These are phyloP conservation scores for Saccharomycopsis javanensis DNA, from an alignment of 805 yeast species.

Conservation along the genomic window DNA sequence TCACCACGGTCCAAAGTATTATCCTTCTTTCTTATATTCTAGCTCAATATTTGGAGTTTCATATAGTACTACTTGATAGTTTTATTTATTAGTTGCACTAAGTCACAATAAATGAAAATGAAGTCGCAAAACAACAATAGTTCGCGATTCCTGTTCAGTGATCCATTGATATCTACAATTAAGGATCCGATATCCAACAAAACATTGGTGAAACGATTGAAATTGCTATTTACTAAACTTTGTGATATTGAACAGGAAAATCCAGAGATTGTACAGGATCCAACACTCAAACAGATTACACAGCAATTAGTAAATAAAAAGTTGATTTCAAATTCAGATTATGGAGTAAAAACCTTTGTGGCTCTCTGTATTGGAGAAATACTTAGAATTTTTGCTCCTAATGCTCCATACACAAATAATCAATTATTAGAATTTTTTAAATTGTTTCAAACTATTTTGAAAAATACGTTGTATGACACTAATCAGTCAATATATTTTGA, in stretches of 20 bases:
- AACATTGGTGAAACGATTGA: conserved; percentile 49
- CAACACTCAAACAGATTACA: conserved; percentile 31
- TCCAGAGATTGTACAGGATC: conserved; percentile 27
- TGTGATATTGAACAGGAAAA: conserved; percentile 34
- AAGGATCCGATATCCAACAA: conserved; percentile 49
- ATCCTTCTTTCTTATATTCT: background rate
- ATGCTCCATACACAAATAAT: conserved; percentile 69
- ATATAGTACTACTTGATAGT: too few relatives aligned
- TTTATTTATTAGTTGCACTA: too few relatives aligned
- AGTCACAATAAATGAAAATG: too few relatives aligned
- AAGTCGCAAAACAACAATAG: too few relatives aligned
- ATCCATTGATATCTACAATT: conserved; percentile 46
- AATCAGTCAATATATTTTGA: conserved; percentile 49
- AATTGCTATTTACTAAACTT: conserved; percentile 52
- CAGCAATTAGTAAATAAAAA: conserved; percentile 40
- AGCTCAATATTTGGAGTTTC: too few relatives aligned
- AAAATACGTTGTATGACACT: conserved; percentile 38
- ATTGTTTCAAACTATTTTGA: conserved; percentile 55
- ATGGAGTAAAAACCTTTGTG: conserved; percentile 57
- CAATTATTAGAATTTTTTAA: conserved; percentile 58
- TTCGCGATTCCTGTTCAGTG: conserved; percentile 26
- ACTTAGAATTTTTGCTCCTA: conserved; percentile 73
- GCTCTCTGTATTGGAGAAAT: conserved; percentile 73
- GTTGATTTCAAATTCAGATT: conserved; percentile 35
- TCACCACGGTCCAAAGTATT: too few relatives aligned